Conservation (phyloP, 163 green algal genomes). For the Scenedesmus sp. region DNA sequence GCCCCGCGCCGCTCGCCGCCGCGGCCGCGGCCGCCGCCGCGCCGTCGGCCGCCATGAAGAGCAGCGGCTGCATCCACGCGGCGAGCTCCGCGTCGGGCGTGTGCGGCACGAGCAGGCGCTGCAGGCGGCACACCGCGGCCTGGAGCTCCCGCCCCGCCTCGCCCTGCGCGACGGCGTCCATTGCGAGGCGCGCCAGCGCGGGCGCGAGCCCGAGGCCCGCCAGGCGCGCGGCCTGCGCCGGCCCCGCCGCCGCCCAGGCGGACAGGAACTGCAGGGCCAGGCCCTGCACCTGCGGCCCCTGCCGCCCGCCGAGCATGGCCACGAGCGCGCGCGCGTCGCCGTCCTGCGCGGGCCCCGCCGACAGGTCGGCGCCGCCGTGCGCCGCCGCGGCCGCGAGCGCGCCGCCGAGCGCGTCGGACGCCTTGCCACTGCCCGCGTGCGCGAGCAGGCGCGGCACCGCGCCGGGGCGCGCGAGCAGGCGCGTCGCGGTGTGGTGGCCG, state of each 20-base stretch:
- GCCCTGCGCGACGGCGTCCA: conserved; percentile 40
- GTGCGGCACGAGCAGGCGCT: conserved; percentile 18
- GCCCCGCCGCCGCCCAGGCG: conserved; percentile 51
- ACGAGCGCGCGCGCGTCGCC: conserved; percentile 2
- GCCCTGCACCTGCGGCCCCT: conserved; percentile 27
- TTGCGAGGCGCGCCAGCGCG: conserved; percentile 27
- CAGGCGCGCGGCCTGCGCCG: conserved; percentile 52
- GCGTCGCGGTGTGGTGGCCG: conserved; percentile 37
- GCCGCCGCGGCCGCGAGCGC: conserved; percentile 26
- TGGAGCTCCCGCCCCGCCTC: conserved; percentile 45
- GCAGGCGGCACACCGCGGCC: conserved; percentile 45
- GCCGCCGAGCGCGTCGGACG: conserved; percentile 44
- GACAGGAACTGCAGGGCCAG: conserved; percentile 55
- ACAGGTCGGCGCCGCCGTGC: not conserved
- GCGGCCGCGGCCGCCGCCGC: conserved; percentile 36
- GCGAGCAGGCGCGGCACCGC: conserved; percentile 63
- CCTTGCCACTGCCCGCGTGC: conserved; percentile 41
- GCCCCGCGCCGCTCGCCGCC: conserved; percentile 1
- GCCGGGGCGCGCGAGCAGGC: conserved; percentile 58
- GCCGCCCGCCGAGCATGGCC: not conserved
- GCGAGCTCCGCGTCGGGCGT: conserved; percentile 40
- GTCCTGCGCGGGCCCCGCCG: not conserved
- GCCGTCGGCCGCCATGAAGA: conserved; percentile 79
- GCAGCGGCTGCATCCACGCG: conserved; percentile 69
- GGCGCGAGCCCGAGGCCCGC: conserved; percentile 37